Conservation (phyloP, 371 early-diverging fungal species). For the Mortierella sp. region DNA sequence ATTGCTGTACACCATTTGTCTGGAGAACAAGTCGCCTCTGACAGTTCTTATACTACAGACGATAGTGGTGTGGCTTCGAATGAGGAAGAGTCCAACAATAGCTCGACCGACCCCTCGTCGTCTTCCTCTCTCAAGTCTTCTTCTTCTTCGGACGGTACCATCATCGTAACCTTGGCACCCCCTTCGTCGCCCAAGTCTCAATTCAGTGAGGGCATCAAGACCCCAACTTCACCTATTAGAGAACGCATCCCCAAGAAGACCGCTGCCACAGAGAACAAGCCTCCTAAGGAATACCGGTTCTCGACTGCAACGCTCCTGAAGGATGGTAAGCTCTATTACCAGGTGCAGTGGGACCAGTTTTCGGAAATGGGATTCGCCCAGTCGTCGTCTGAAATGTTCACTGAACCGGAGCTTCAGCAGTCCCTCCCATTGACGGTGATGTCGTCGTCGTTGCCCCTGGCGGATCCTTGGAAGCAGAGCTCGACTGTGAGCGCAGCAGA, state of each 20-base stretch:
- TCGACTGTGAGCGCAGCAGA: constrained; percentile 12
- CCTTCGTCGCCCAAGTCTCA: not conserved
- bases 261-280: constrained; percentile 17
- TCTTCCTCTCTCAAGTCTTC: not conserved
- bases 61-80: constrained; percentile 5
- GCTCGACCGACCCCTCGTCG: not conserved
- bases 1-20: not conserved
- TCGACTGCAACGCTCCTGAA: constrained; percentile 52
- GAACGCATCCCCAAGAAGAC: constrained; percentile 33
- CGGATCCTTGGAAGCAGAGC: constrained; percentile 38
- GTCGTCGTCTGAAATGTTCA: constrained; percentile 26
- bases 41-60: constrained; percentile 26
- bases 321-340: constrained; percentile 60
- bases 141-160: not conserved
- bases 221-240: not conserved
- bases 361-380: constrained; percentile 42
- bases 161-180: not conserved
- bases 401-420: constrained; percentile 43
- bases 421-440: not conserved
- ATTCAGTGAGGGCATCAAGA: not conserved
- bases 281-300: constrained; percentile 31
- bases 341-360: constrained; percentile 54
- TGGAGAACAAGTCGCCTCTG: constrained; percentile 11
- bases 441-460: constrained; percentile 24
- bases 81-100: not conserved